phyloP scores from a whole-genome alignment of 1,284 basidiomycete genomes.

The Vanrija humicola region DNA sequence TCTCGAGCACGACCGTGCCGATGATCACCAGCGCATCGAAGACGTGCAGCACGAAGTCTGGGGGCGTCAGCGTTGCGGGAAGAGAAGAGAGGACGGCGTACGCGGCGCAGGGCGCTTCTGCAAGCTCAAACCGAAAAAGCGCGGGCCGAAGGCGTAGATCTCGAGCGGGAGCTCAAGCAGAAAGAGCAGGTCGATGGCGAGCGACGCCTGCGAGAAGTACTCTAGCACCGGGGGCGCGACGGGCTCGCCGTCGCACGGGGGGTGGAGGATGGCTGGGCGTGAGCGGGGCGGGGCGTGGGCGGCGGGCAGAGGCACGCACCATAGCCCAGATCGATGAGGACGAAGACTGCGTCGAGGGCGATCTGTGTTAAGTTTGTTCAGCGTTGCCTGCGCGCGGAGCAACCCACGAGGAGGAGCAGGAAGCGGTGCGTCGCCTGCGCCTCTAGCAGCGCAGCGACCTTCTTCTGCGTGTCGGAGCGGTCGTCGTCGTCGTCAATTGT shows the following conservation, averaged over 20 bases:
- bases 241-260: background rate
- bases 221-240: constrained; percentile 61
- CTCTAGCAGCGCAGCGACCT: too few relatives aligned
- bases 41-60: constrained; percentile 55
- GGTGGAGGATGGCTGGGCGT: background rate
- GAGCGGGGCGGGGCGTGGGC: too few relatives aligned
- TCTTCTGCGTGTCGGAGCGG: too few relatives aligned
- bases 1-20: constrained; percentile 66
- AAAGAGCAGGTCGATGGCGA: constrained; percentile 57
- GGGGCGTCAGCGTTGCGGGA: background rate
- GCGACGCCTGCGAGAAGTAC: constrained; percentile 59
- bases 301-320: too few relatives aligned
- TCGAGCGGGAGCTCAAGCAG: constrained; percentile 67
- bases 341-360: too few relatives aligned
- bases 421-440: too few relatives aligned
- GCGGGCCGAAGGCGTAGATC: constrained; percentile 60
- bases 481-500: too few relatives aligned
- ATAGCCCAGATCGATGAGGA: too few relatives aligned
- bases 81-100: background rate
- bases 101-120: constrained; percentile 5
- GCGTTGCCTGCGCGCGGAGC: too few relatives aligned
- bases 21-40: constrained; percentile 69
- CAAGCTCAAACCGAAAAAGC: constrained; percentile 10
- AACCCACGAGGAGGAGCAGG: too few relatives aligned
- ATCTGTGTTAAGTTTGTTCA: too few relatives aligned